Evolutionary conservation across 2,329 filamentous ascomycete genomes (phyloP).

Genomic region (Fusarium tupiense): DNA sequence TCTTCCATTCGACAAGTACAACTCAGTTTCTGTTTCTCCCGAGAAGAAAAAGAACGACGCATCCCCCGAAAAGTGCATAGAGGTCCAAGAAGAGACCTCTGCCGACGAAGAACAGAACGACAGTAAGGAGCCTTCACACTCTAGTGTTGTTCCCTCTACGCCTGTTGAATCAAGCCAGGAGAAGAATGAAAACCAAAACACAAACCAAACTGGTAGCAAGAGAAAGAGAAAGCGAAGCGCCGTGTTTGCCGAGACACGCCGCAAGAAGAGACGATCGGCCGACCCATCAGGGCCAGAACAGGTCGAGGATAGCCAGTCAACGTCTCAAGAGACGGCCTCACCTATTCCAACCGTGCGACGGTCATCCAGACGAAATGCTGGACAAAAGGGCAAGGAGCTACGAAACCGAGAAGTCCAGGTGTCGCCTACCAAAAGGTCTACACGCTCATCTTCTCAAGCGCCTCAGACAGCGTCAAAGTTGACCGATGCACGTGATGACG

Average conservation of each 20-base stretch:
- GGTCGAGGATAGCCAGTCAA: slow-evolving; percentile 30
- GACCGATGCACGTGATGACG: slow-evolving; percentile 35
- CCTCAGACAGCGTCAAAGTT: not conserved
- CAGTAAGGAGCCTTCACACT: slow-evolving; percentile 11
- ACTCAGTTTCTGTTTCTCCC: slow-evolving; percentile 25
- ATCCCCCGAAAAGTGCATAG: slow-evolving; percentile 29
- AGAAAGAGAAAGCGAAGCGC: slow-evolving; percentile 46
- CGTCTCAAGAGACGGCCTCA: slow-evolving; percentile 29
- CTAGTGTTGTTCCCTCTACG: slow-evolving; percentile 40
- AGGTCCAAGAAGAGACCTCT: slow-evolving; percentile 34
- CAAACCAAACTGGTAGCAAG: slow-evolving; percentile 31
- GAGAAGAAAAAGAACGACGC: slow-evolving; percentile 18
- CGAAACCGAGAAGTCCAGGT: slow-evolving; percentile 16
- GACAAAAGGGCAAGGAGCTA: slow-evolving; percentile 24
- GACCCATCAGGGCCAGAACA: slow-evolving; percentile 27
- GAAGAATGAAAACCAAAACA: slow-evolving; percentile 13
- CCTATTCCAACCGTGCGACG: slow-evolving; percentile 34
- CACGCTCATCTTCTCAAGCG: slow-evolving; percentile 2
- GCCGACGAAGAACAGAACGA: slow-evolving; percentile 26
- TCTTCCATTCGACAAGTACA: slow-evolving; percentile 31
- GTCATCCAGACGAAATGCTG: slow-evolving; percentile 39
- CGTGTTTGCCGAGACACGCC: slow-evolving; percentile 34
- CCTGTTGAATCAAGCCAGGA: slow-evolving; percentile 25
- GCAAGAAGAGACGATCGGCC: slow-evolving; percentile 45
- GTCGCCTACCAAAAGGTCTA: slow-evolving; percentile 18